These are phyloP conservation scores for Rhynchosporium secalis DNA, from an alignment of 2,329 filamentous ascomycete genomes.

Conservation along the genomic window DNA sequence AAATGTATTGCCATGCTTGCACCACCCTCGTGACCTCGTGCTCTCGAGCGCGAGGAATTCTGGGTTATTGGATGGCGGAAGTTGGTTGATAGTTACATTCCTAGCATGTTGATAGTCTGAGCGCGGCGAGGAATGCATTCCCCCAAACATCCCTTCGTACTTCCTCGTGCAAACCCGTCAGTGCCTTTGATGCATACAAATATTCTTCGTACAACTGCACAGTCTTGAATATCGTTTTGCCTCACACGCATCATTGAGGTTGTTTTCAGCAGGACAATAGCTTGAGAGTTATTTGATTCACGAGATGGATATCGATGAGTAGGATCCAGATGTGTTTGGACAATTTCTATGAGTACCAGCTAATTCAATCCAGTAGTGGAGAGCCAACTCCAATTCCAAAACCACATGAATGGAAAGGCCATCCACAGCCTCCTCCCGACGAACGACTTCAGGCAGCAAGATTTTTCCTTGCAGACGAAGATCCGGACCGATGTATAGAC, in stretches of 20 bases:
- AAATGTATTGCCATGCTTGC: background rate
- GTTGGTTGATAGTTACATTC: conserved; percentile 15
- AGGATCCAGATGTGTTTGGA: background rate
- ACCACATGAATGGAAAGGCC: conserved; percentile 26
- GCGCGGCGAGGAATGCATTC: conserved; percentile 16
- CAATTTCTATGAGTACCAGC: background rate
- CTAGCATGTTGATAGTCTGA: conserved; percentile 17
- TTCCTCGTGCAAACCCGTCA: conserved; percentile 15
- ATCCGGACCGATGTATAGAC: conserved; percentile 45
- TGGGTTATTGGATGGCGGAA: conserved; percentile 3
- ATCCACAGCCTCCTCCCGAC: conserved; percentile 40
- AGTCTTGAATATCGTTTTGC: background rate
- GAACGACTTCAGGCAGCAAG: conserved; percentile 39
- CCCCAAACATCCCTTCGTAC: conserved; percentile 10
- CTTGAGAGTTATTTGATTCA: background rate
- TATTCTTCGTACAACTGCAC: background rate
- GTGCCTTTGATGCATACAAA: background rate
- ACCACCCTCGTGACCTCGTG: background rate
- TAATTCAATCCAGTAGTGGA: background rate
- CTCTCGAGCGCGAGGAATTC: background rate
- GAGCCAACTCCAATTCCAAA: background rate
- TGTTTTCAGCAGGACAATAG: background rate
- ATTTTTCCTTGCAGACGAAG: conserved; percentile 52
- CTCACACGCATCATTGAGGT: background rate
- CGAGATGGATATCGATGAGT: conserved; percentile 10